Evolutionary conservation across 1,284 basidiomycete species (phyloP).

Genomic region (Bondarzewia mesenterica): DNA sequence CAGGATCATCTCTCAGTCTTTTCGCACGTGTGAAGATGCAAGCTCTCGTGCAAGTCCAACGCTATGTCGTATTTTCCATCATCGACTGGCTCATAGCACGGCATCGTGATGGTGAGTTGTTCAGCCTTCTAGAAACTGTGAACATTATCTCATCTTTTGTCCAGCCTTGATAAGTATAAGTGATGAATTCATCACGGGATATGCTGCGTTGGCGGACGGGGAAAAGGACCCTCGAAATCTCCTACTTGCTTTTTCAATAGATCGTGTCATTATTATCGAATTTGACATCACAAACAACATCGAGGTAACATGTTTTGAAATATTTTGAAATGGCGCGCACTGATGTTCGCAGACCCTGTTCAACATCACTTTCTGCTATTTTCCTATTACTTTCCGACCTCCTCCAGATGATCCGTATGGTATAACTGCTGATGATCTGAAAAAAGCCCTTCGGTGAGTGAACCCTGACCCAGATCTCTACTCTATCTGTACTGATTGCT

Average conservation of each 20-base stretch:
- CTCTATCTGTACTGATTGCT: neutral
- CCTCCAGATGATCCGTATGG: constrained; percentile 93
- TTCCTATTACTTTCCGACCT: constrained; percentile 95
- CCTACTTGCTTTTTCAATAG: constrained; percentile 84
- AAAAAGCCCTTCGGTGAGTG: constrained; percentile 58
- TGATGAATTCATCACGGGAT: constrained; percentile 68
- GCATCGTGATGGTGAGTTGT: constrained; percentile 57
- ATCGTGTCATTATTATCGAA: constrained; percentile 78
- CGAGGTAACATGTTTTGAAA: constrained; percentile 54
- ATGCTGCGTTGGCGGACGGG: constrained; percentile 78
- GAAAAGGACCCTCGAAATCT: constrained; percentile 98
- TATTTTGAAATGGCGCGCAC: neutral
- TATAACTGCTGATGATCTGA: constrained; percentile 86
- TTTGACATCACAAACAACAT: constrained; percentile 73
- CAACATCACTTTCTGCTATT: constrained; percentile 97
- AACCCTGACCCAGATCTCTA: neutral
- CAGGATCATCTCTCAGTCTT: constrained; percentile 39
- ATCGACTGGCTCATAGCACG: constrained; percentile 74
- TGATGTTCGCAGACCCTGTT: constrained; percentile 69
- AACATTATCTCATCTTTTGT: neutral
- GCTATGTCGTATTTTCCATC: constrained; percentile 78
- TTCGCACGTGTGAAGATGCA: constrained; percentile 79
- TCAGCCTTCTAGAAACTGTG: neutral
- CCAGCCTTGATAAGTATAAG: constrained; percentile 65
- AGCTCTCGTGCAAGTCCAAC: constrained; percentile 73